These are phyloP conservation scores for Ramaria sp. DNA, from an alignment of 768 basidiomycete genomes.

Conservation along the genomic window DNA sequence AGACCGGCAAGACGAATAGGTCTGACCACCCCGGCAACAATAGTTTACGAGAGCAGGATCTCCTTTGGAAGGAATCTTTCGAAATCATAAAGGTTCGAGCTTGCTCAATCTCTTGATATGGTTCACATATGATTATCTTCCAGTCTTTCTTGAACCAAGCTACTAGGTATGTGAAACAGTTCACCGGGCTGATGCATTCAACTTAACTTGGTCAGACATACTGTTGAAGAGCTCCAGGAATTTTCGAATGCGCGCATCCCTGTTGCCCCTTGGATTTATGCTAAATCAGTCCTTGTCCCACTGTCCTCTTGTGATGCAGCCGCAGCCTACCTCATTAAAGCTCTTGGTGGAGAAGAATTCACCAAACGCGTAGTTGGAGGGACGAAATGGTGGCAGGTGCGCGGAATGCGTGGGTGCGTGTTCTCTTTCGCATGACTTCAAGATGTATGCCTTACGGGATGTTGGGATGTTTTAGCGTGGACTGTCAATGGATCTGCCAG, in stretches of 20 bases:
- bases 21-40: constrained; percentile 22
- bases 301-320: constrained; percentile 68
- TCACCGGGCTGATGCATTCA: background rate
- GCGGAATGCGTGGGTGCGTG: constrained; percentile 53
- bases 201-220: constrained; percentile 41
- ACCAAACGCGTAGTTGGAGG: constrained; percentile 71
- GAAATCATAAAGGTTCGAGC: constrained; percentile 56
- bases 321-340: constrained; percentile 59
- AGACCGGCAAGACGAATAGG: constrained; percentile 19
- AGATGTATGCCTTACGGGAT: constrained; percentile 5
- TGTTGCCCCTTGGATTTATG: constrained; percentile 74
- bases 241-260: constrained; percentile 64
- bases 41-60: constrained; percentile 49
- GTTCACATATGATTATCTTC: background rate
- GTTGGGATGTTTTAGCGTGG: constrained; percentile 19
- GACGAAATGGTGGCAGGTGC: constrained; percentile 96
- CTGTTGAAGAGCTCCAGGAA: constrained; percentile 76
- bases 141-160: constrained; percentile 71
- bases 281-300: constrained; percentile 62
- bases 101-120: background rate
- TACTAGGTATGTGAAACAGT: constrained; percentile 39
- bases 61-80: constrained; percentile 76
- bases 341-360: constrained; percentile 71
- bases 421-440: constrained; percentile 11
- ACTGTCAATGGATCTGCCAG: constrained; percentile 27